phyloP scores from a whole-genome alignment of 345 rosid species.

The Linum lewisii region DNA sequence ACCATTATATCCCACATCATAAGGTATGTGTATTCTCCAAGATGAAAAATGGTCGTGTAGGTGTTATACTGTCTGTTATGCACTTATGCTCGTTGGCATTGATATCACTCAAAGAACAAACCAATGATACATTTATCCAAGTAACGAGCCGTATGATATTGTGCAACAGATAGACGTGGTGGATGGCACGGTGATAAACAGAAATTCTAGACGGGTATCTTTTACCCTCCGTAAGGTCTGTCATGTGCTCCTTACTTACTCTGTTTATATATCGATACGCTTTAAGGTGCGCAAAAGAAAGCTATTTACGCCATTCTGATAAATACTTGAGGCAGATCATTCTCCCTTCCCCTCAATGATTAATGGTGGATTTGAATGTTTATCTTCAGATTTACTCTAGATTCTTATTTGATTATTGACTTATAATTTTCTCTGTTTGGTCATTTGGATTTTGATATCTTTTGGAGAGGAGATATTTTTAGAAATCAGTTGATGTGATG shows the following conservation, averaged over 20 bases:
- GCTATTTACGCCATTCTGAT: background rate
- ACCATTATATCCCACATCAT: constrained; percentile 95
- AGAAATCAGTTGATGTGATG: background rate
- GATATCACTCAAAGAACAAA: background rate
- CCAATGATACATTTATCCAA: background rate
- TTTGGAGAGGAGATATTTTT: background rate
- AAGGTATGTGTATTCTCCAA: constrained; percentile 30
- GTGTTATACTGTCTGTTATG: background rate
- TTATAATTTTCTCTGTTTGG: too few species aligned
- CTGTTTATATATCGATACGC: background rate
- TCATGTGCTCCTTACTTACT: background rate
- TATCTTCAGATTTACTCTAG: background rate
- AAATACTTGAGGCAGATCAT: background rate
- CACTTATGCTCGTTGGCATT: constrained; percentile 8
- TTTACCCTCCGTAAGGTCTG: constrained; percentile 84
- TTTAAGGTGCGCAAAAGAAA: background rate
- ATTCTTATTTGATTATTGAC: background rate
- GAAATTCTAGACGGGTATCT: constrained; percentile 75
- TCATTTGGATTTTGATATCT: background rate
- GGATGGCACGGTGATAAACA: constrained; percentile 48
- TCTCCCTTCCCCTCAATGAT: background rate
- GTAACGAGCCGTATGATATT: background rate
- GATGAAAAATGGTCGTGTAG: too few species aligned
- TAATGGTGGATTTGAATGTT: background rate
- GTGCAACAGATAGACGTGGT: constrained; percentile 66